phyloP scores from a whole-genome alignment of 768 basidiomycete genomes.

The Rhizopogon vinicolor region DNA sequence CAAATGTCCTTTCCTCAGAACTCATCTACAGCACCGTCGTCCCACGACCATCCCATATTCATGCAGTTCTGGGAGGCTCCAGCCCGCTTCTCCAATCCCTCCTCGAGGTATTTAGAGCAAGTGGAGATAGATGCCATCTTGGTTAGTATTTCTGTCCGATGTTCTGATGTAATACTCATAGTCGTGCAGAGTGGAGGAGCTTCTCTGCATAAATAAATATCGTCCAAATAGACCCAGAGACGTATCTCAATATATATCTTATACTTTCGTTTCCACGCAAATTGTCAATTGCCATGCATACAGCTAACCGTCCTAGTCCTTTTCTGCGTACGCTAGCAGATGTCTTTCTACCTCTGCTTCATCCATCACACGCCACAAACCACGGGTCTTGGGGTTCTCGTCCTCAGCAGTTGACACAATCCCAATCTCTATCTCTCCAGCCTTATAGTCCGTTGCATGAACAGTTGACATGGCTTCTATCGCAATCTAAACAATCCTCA shows the following conservation, averaged over 20 bases:
- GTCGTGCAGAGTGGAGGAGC: slow-evolving; percentile 62
- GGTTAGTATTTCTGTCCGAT: slow-evolving; percentile 32
- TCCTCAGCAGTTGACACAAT: slow-evolving; percentile 77
- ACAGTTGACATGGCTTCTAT: slow-evolving; percentile 94
- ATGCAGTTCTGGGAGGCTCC: slow-evolving; percentile 69
- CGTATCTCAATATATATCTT: not conserved
- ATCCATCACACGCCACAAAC: slow-evolving; percentile 75
- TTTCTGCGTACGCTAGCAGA: slow-evolving; percentile 84
- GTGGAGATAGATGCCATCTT: slow-evolving; percentile 62
- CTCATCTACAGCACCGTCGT: not conserved
- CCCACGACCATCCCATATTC: slow-evolving; percentile 19
- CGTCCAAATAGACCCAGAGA: not conserved
- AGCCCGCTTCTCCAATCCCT: slow-evolving; percentile 49
- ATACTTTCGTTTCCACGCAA: not conserved
- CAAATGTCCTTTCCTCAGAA: slow-evolving; percentile 38
- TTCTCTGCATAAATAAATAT: slow-evolving; percentile 33
- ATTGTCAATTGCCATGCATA: not conserved
- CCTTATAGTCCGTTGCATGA: slow-evolving; percentile 94
- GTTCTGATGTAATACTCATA: not conserved
- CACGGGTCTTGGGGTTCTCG: slow-evolving; percentile 67
- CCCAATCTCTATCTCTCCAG: slow-evolving; percentile 93
- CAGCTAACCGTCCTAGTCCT: slow-evolving; percentile 44
- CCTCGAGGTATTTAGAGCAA: slow-evolving; percentile 43
- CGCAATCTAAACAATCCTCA: slow-evolving; percentile 56
- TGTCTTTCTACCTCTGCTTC: slow-evolving; percentile 77